Conservation (phyloP, 495 filamentous ascomycete genomes). For the Aspergillus conjunctus region DNA sequence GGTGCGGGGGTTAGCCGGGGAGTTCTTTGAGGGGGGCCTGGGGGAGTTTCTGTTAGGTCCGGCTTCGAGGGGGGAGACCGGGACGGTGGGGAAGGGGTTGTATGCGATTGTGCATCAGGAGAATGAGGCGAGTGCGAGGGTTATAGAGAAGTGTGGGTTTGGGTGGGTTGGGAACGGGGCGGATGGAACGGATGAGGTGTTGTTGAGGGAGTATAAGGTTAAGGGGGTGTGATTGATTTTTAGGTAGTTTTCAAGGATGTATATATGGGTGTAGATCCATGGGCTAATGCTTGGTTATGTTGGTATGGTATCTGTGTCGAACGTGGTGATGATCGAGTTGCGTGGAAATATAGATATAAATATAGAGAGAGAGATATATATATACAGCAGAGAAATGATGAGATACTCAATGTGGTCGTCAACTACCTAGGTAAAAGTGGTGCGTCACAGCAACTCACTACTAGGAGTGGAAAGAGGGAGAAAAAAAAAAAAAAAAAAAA, state of each 20-base stretch:
- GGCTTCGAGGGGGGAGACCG: not conserved
- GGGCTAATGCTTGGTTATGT: not conserved
- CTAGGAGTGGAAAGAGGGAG: not conserved
- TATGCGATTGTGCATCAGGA: slow-evolving; percentile 14
- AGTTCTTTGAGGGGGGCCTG: slow-evolving; percentile 4
- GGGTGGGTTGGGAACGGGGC: slow-evolving; percentile 10
- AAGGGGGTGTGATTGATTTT: slow-evolving; percentile 1
- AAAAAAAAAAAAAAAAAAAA: slow-evolving; percentile 3
- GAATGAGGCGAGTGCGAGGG: slow-evolving; percentile 20
- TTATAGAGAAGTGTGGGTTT: slow-evolving; percentile 27
- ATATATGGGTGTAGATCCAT: not conserved
- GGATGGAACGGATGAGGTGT: slow-evolving; percentile 16
- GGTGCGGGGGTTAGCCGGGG: slow-evolving; percentile 11
- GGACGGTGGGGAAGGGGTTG: not conserved
- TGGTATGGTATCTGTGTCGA: not conserved
- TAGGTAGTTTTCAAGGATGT: not conserved
- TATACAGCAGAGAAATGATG: no score
- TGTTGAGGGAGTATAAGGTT: slow-evolving; percentile 14
- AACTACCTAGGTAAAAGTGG: slow-evolving; percentile 5
- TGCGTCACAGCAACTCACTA: slow-evolving; percentile 5
- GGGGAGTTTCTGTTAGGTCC: not conserved
- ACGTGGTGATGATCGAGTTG: not conserved
- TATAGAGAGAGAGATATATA: not conserved
- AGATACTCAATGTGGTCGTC: not conserved
- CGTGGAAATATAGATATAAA: slow-evolving; percentile 10